A percentile compares a stretch with the other conserved stretches of the same genome.
These are phyloP conservation scores for Rhodotorula diobovata DNA, from an alignment of 768 basidiomycete species.

Conservation along the genomic window DNA sequence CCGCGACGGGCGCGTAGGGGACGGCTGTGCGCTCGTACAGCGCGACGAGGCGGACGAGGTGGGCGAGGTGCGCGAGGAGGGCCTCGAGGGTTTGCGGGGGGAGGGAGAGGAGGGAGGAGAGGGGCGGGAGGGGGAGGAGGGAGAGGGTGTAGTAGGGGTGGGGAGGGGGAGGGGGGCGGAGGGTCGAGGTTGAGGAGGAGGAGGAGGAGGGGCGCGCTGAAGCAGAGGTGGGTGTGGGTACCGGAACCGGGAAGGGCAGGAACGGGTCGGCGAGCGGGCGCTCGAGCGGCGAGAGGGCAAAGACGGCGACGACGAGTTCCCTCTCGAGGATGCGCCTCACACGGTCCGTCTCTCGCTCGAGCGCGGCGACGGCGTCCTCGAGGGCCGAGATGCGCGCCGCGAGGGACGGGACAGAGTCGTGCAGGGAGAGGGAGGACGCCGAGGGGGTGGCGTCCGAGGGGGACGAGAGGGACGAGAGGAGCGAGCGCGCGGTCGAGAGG, in stretches of 20 bases:
- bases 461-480: conserved; percentile 9
- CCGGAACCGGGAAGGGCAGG: background rate
- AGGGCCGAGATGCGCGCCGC: background rate
- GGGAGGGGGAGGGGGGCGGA: background rate
- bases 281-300: conserved; percentile 10
- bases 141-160: conserved; percentile 11
- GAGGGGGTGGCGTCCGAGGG: background rate
- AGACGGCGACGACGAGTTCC: conserved; percentile 24
- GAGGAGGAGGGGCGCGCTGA: background rate
- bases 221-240: background rate
- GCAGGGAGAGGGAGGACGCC: background rate
- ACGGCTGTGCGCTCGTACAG: conserved; percentile 19
- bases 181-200: background rate
- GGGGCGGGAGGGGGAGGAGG: conserved; percentile 10
- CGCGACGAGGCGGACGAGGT: conserved; percentile 25
- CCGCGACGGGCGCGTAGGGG: conserved; percentile 17
- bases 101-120: conserved; percentile 13
- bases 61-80: conserved; percentile 11
- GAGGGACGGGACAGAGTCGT: conserved; percentile 1
- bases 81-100: conserved; percentile 7
- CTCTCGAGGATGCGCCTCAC: conserved; percentile 13
- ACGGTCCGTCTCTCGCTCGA: background rate
- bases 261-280: conserved; percentile 14
- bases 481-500: conserved; percentile 21
- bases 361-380: background rate